These are phyloP conservation scores for Termitomyces sp. DNA, from an alignment of 768 basidiomycete genomes.

Conservation along the genomic window DNA sequence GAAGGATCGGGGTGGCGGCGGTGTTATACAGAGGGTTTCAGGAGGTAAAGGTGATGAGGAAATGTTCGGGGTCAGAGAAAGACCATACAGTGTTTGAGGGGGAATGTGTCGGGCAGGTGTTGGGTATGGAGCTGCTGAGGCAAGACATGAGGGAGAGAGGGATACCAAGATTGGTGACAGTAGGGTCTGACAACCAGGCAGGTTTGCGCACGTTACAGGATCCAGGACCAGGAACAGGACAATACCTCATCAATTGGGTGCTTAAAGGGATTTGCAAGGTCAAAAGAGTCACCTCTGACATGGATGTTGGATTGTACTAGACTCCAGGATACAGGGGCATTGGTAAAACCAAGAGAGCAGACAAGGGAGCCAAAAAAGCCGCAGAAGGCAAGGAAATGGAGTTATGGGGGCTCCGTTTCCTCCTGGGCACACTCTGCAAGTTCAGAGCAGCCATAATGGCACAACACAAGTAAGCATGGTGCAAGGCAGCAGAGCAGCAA, in stretches of 20 bases:
- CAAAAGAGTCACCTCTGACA: neutral
- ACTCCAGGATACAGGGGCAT: neutral
- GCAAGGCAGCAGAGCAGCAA: neutral
- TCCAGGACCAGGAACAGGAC: neutral
- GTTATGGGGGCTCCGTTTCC: neutral
- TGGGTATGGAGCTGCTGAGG: no score
- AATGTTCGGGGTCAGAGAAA: no score
- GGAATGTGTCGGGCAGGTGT: conserved; percentile 14
- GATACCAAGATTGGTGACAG: neutral
- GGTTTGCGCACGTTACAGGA: neutral
- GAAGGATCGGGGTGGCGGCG: conserved; percentile 14
- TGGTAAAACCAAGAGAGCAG: no score
- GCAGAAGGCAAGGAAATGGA: neutral
- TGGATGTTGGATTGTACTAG: neutral
- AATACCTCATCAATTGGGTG: neutral
- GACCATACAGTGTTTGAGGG: no score
- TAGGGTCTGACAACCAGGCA: neutral
- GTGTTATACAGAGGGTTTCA: neutral
- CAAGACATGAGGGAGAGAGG: conserved; percentile 7
- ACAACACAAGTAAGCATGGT: neutral
- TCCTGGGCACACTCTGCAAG: neutral
- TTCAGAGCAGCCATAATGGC: neutral
- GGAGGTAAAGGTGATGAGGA: neutral
- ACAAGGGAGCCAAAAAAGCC: no score
- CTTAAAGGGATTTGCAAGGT: no score